Conservation (phyloP, 2,329 filamentous ascomycete species). For the Cordyceps tenuipes region DNA sequence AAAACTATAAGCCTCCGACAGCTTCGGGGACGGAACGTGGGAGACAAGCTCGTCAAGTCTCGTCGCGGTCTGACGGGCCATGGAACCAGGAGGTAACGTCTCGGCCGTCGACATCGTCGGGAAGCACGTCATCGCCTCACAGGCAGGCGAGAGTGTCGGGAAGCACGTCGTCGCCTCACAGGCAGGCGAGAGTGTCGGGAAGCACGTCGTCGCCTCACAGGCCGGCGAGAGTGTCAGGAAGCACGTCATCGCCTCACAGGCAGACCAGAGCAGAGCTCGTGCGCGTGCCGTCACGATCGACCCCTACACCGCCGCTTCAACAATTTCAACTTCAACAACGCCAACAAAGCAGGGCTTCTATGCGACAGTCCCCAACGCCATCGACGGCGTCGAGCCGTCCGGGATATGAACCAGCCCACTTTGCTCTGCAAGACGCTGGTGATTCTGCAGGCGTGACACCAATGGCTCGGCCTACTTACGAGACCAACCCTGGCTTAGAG, state of each 20-base stretch:
- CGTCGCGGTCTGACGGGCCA: constrained; percentile 21
- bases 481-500: constrained; percentile 29
- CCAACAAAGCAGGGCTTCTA: constrained; percentile 20
- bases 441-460: constrained; percentile 22
- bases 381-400: constrained; percentile 22
- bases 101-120: constrained; percentile 42
- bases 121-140: constrained; percentile 40
- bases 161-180: constrained; percentile 40
- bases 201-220: constrained; percentile 42
- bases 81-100: constrained; percentile 28
- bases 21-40: constrained; percentile 31
- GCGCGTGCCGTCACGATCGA: constrained; percentile 24
- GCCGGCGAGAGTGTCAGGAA: too few relatives aligned
- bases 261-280: constrained; percentile 16
- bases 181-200: constrained; percentile 32
- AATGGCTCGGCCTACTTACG: constrained; percentile 35
- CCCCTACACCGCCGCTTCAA: constrained; percentile 45
- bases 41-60: constrained; percentile 20
- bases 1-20: constrained; percentile 51
- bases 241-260: too few relatives aligned
- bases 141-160: constrained; percentile 32
- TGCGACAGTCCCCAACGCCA: constrained; percentile 37
- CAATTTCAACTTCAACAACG: constrained; percentile 19
- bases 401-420: constrained; percentile 37
- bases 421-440: constrained; percentile 24